Conservation (phyloP, 305 asterid species). For the Stenogyne calaminthoides region DNA sequence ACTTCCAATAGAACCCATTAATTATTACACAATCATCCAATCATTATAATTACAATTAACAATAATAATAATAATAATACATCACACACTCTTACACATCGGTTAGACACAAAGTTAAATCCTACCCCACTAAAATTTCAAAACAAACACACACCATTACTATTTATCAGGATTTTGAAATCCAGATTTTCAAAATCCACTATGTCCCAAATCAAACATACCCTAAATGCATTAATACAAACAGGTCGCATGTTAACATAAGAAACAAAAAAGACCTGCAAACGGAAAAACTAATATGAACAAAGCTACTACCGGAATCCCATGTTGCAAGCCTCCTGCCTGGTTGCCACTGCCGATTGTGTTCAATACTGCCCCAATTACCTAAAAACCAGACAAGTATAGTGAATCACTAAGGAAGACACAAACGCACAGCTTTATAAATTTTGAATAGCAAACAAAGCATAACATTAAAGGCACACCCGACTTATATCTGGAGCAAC, state of each 20-base stretch:
- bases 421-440: neutral
- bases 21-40: too few species aligned
- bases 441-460: slow-evolving; percentile 14
- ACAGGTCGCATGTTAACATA: neutral
- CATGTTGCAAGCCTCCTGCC: slow-evolving; percentile 60
- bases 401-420: neutral
- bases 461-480: slow-evolving; percentile 45
- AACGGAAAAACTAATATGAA: neutral
- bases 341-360: slow-evolving; percentile 64
- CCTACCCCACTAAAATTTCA: too few species aligned
- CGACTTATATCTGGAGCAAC: slow-evolving; percentile 66
- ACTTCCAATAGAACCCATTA: too few species aligned
- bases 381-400: slow-evolving; percentile 43
- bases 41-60: too few species aligned
- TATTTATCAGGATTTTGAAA: too few species aligned
- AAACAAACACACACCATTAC: too few species aligned
- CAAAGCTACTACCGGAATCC: slow-evolving; percentile 53
- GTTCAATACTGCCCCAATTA: slow-evolving; percentile 86
- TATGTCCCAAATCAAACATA: too few species aligned
- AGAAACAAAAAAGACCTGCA: neutral
- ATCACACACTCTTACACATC: too few species aligned
- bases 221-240: neutral
- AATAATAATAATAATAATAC: too few species aligned
- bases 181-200: too few species aligned
- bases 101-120: too few species aligned